Base-by-base conservation (phyloP, 179 eudicot species). In the Gypsophila paniculata region DNA sequence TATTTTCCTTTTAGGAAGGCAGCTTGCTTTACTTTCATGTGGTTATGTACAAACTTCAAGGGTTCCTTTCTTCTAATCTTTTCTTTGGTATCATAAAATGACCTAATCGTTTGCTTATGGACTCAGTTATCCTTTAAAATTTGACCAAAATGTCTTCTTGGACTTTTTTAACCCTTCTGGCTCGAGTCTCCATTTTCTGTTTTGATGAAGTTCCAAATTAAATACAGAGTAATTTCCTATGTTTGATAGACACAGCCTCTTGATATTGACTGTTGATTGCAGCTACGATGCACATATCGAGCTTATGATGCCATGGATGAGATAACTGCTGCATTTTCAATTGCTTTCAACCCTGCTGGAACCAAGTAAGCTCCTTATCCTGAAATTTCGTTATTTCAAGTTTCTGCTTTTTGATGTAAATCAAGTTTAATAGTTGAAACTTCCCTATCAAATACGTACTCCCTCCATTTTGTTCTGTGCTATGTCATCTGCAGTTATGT, bases 231-330 rank as follows among this genome's bases (percentile, higher is more conserved):
- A 25, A 19, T 46, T 58, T 58, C 32, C 14, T 64, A 13, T 21
- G 42, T 61, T 61, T 23, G 14, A 70, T 51, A 4, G 38, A 54
- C n/a, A 69, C 4, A 21, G 19, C 38, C 58, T 36, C 42, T 67
- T 36, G n/a, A 61, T 58, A 36, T 38, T 38, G 53, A 62, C 21
- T 61, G 19, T 76, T 65, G 36, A 69, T 61, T 86, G 75, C 95
- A 94, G 97, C 76, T 94, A 42, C 97, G 99, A 10, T 94, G 99
- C 82, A 94, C 97, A 8, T 94, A 94, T 78, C 91, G 99, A 77
- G 97, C 99, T 42, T 94, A 87, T 81, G 97, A 94, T 87, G 91
- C 87, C 71, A 88, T 92, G 97, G 99, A 94, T 78, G 99, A 94
- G 82, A 94, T 94, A 49, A 82, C 95, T 75, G 97, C 99, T 80